These are phyloP conservation scores for Obelidium mucronatum DNA, from an alignment of 192 early-diverging fungal genomes.

Conservation along the genomic window DNA sequence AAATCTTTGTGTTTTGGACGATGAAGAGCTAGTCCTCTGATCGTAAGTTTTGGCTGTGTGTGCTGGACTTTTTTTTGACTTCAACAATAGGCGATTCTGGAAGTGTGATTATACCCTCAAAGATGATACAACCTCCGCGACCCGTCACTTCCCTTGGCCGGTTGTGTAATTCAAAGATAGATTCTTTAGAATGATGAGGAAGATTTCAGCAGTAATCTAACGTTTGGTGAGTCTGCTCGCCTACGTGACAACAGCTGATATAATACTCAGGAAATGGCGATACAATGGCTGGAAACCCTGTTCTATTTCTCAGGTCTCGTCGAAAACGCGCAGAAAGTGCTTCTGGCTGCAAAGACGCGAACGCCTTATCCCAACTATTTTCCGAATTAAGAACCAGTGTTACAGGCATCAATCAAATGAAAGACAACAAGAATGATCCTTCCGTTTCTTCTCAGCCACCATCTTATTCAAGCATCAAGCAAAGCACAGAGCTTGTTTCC, in stretches of 20 bases:
- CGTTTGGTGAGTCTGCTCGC: constrained; percentile 34
- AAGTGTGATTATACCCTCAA: neutral
- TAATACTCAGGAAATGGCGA: constrained; percentile 12
- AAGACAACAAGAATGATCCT: too few species aligned
- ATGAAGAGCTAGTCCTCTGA: constrained; percentile 37
- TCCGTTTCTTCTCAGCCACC: too few species aligned
- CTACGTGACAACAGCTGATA: neutral
- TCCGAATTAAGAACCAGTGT: neutral
- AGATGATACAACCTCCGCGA: neutral
- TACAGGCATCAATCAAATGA: too few species aligned
- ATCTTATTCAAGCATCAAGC: constrained; percentile 1
- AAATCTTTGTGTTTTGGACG: constrained; percentile 39
- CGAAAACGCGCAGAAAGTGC: neutral
- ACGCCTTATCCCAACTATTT: neutral
- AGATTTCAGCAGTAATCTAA: constrained; percentile 46
- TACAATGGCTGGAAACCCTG: constrained; percentile 50
- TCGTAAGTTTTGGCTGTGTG: neutral
- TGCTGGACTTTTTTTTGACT: constrained; percentile 4
- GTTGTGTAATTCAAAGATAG: neutral
- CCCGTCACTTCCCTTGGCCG: constrained; percentile 21
- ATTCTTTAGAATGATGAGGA: neutral
- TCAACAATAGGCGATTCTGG: neutral
- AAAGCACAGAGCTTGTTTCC: neutral
- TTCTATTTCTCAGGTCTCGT: constrained; percentile 45
- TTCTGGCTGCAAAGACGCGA: neutral